phyloP scores from a whole-genome alignment of 352 stramenopile species.

The Thalassiosira delicatula region DNA sequence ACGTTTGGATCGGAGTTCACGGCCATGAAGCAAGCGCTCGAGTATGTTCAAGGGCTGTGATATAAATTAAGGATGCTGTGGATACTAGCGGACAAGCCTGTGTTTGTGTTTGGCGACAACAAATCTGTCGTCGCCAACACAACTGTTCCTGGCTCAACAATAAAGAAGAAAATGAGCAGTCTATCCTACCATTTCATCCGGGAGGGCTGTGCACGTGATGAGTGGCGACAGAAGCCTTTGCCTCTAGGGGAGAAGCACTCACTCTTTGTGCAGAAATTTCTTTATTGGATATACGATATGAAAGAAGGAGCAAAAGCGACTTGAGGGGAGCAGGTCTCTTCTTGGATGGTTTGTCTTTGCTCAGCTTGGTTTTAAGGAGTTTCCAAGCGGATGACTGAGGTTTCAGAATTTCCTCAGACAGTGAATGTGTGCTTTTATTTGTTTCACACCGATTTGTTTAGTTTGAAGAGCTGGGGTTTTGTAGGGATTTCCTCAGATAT shows the following conservation, averaged over 20 bases:
- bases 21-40: slow-evolving; percentile 33
- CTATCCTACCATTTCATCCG: slow-evolving; percentile 62
- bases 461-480: too few species aligned
- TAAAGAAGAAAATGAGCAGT: slow-evolving; percentile 68
- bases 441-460: too few species aligned
- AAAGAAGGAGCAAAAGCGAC: too few species aligned
- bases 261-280: not conserved
- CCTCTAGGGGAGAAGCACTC: not conserved
- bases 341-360: too few species aligned
- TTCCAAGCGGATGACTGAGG: too few species aligned
- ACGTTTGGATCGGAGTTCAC: slow-evolving; percentile 29
- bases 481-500: too few species aligned
- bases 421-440: too few species aligned
- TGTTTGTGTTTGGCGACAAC: slow-evolving; percentile 35
- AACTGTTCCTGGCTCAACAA: slow-evolving; percentile 20
- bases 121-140: slow-evolving; percentile 49
- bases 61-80: slow-evolving; percentile 58
- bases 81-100: slow-evolving; percentile 25
- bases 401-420: too few species aligned
- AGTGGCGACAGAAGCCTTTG: not conserved
- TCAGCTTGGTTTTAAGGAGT: too few species aligned
- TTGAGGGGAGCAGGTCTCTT: too few species aligned
- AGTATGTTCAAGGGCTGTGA: slow-evolving; percentile 32
- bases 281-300: slow-evolving; percentile 7
- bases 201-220: slow-evolving; percentile 16